Evolutionary conservation across 2,329 filamentous ascomycete species (phyloP).

Genomic region (Hypoxylon sp.): DNA sequence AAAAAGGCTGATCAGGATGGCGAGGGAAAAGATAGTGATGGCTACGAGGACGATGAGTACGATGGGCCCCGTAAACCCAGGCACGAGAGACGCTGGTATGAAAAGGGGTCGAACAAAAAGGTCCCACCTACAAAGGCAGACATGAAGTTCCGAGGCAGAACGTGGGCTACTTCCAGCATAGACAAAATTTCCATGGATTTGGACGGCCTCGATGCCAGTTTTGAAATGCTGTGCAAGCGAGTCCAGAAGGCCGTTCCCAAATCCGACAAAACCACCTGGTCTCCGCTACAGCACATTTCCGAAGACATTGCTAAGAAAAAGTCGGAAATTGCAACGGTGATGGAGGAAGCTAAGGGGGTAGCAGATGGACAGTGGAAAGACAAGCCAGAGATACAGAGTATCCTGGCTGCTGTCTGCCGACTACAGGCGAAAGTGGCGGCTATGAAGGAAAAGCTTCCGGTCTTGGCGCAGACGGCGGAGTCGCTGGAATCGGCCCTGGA

Average conservation of each 20-base stretch:
- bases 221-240: not conserved
- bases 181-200: not conserved
- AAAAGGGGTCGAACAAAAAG: not conserved
- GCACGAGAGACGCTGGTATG: not conserved
- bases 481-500: not conserved
- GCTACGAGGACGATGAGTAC: not conserved
- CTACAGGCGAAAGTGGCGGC: not conserved
- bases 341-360: not conserved
- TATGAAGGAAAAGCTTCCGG: not conserved
- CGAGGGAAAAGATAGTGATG: not conserved
- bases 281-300: not conserved
- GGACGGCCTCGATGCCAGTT: not conserved
- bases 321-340: not conserved
- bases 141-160: not conserved
- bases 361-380: slow-evolving; percentile 2
- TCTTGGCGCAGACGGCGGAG: not conserved
- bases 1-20: not conserved
- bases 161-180: not conserved
- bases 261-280: not conserved
- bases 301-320: not conserved
- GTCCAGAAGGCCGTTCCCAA: not conserved
- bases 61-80: not conserved
- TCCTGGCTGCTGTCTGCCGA: not conserved
- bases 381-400: not conserved
- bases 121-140: not conserved